A percentile compares a stretch with the other conserved stretches of the same genome.
Conservation (phyloP, 179 eudicot species). For the Gypsophila paniculata region DNA sequence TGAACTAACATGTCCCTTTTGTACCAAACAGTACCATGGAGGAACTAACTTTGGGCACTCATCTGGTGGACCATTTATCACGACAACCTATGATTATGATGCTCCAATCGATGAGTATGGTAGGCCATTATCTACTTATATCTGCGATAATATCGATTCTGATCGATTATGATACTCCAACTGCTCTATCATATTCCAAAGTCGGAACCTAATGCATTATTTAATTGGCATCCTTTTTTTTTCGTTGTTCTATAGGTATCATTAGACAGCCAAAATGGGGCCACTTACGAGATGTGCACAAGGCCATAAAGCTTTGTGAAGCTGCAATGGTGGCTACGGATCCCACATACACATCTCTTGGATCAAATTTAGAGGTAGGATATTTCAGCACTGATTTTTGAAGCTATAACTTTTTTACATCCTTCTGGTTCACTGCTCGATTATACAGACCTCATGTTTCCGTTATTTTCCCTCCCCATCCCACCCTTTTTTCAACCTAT, state of each 20-base stretch:
- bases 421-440: background rate
- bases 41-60: constrained; percentile 74
- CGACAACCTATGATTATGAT: constrained; percentile 75
- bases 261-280: constrained; percentile 90
- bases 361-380: constrained; percentile 67
- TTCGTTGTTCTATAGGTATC: constrained; percentile 37
- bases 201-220: too few species aligned
- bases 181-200: too few species aligned
- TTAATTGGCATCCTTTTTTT: background rate
- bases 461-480: background rate
- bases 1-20: constrained; percentile 15
- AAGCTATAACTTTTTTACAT: background rate
- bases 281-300: constrained; percentile 84
- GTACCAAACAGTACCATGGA: constrained; percentile 71
- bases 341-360: constrained; percentile 60
- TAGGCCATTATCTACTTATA: constrained; percentile 23
- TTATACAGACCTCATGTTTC: background rate
- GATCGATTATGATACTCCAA: too few species aligned
- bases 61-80: constrained; percentile 71
- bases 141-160: background rate
- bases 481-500: background rate
- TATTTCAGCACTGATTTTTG: background rate
- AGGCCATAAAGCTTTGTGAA: constrained; percentile 91
- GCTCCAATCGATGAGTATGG: constrained; percentile 86
- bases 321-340: constrained; percentile 78